Conservation (phyloP, 2,329 filamentous ascomycete species). For the Hymenoscyphus fraxineus region DNA sequence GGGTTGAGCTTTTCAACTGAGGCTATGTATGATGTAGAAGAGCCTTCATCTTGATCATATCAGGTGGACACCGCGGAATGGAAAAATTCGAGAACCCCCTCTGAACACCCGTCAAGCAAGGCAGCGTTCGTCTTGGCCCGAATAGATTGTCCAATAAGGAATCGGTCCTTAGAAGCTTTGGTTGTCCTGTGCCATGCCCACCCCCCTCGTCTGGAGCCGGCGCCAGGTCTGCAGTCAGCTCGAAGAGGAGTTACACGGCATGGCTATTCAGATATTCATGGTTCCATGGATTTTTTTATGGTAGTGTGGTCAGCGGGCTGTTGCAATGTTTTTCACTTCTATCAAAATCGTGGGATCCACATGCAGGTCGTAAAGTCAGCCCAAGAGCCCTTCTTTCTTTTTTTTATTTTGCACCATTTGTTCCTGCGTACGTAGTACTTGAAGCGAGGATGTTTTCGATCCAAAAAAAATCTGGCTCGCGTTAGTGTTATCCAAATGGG, state of each 20-base stretch:
- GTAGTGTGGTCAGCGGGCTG: background rate
- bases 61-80: conserved; percentile 5
- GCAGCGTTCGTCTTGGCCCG: background rate
- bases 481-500: conserved; percentile 14
- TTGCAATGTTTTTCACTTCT: background rate
- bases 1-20: conserved; percentile 7
- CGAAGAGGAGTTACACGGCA: conserved; percentile 4
- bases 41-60: conserved; percentile 3
- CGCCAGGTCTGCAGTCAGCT: conserved; percentile 1
- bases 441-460: background rate
- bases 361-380: conserved; percentile 12
- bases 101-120: background rate
- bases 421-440: conserved; percentile 15
- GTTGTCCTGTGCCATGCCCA: background rate
- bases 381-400: conserved; percentile 5
- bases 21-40: conserved; percentile 9
- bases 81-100: background rate
- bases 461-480: background rate
- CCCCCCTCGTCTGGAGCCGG: background rate
- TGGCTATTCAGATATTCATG: background rate
- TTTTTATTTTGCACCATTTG: conserved; percentile 1
- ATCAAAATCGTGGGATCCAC: background rate
- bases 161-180: background rate
- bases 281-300: background rate
- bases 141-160: conserved; percentile 1